These are phyloP conservation scores for Calonectria ilicicola DNA, from an alignment of 2,329 filamentous ascomycete genomes.

Conservation along the genomic window DNA sequence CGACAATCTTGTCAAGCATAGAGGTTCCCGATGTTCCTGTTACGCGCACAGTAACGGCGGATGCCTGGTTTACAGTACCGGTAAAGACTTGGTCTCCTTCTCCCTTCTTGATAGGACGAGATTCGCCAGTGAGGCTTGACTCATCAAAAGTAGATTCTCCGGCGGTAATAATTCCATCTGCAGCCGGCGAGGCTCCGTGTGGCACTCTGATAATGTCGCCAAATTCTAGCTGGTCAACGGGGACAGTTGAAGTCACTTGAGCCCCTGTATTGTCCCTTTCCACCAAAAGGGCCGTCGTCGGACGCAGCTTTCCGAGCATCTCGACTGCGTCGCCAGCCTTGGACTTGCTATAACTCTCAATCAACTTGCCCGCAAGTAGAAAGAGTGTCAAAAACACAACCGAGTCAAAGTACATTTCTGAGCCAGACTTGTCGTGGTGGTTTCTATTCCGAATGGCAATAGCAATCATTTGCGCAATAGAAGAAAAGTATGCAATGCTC, in stretches of 20 bases:
- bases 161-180: conserved; percentile 77
- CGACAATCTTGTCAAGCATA: conserved; percentile 84
- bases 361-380: conserved; percentile 77
- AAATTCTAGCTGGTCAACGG: conserved; percentile 79
- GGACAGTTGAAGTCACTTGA: conserved; percentile 55
- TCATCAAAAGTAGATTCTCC: conserved; percentile 84
- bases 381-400: conserved; percentile 94
- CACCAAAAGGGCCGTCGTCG: conserved; percentile 80
- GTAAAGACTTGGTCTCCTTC: conserved; percentile 75
- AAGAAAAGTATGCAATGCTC: conserved; percentile 87
- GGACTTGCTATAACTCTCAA: conserved; percentile 92
- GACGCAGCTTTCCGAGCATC: conserved; percentile 81
- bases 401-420: conserved; percentile 85
- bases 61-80: conserved; percentile 79
- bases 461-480: conserved; percentile 80
- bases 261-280: conserved; percentile 53
- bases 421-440: conserved; percentile 29
- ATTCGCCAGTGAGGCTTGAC: conserved; percentile 88
- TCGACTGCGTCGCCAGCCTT: conserved; percentile 89
- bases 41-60: conserved; percentile 71
- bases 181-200: conserved; percentile 85
- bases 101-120: conserved; percentile 73
- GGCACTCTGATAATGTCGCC: conserved; percentile 81
- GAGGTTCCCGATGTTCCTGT: conserved; percentile 75
- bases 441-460: conserved; percentile 56